A percentile compares a stretch with the other conserved stretches of the same genome.
These are phyloP conservation scores for Solanum sejunctum DNA, from an alignment of 257 asterid species.

Conservation along the genomic window DNA sequence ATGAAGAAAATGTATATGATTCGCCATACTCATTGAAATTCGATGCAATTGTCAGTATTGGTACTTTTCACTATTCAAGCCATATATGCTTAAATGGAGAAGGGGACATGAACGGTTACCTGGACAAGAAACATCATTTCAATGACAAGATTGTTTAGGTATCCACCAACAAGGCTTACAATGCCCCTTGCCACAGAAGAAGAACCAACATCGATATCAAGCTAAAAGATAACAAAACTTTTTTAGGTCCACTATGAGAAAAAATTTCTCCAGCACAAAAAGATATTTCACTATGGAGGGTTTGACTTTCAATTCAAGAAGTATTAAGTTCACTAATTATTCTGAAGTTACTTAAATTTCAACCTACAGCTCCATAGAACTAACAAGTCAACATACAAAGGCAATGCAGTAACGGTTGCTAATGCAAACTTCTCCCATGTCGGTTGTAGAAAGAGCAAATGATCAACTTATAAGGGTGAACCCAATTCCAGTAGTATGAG, in stretches of 20 bases:
- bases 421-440: too few species aligned
- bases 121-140: slow-evolving; percentile 90
- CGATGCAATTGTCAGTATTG: neutral
- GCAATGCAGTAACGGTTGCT: neutral
- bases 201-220: slow-evolving; percentile 69
- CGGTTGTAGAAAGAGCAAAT: too few species aligned
- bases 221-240: slow-evolving; percentile 27
- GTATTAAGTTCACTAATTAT: neutral
- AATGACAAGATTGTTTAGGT: slow-evolving; percentile 73
- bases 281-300: neutral
- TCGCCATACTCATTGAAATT: neutral
- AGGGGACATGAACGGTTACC: slow-evolving; percentile 23
- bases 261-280: neutral
- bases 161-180: slow-evolving; percentile 80
- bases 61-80: neutral
- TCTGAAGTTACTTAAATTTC: neutral
- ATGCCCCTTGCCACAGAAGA: slow-evolving; percentile 85
- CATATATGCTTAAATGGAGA: neutral
- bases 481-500: too few species aligned
- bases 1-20: neutral
- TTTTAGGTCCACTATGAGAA: neutral
- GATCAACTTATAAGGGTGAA: too few species aligned
- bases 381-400: neutral
- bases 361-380: neutral
- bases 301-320: neutral